A percentile compares a stretch with the other conserved stretches of the same genome.
Evolutionary conservation across 2,329 filamentous ascomycete genomes (phyloP).

Genomic region (Curvularia eragrostidis): DNA sequence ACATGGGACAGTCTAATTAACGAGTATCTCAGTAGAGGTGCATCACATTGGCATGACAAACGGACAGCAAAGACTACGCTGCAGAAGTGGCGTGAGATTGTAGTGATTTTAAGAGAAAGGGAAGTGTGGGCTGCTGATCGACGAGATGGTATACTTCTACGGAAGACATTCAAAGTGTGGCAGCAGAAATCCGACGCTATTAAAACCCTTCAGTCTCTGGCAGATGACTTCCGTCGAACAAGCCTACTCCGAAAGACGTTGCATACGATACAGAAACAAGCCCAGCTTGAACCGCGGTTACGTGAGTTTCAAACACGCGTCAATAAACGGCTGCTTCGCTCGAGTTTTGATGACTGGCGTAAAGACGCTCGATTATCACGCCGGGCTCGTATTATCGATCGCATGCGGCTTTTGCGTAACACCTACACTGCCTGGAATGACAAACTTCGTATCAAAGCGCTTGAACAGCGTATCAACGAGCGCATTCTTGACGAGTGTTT

Average conservation of each 20-base stretch:
- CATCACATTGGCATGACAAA: slow-evolving; percentile 42
- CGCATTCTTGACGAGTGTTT: slow-evolving; percentile 62
- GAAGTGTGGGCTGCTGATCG: slow-evolving; percentile 32
- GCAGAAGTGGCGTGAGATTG: slow-evolving; percentile 37
- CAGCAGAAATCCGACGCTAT: slow-evolving; percentile 24
- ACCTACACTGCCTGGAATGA: slow-evolving; percentile 70
- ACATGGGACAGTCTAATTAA: slow-evolving; percentile 49
- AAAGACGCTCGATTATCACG: slow-evolving; percentile 50
- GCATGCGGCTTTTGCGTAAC: slow-evolving; percentile 61
- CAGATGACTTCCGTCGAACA: slow-evolving; percentile 43
- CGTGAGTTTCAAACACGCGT: slow-evolving; percentile 54
- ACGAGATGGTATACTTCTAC: slow-evolving; percentile 32
- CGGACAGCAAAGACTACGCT: slow-evolving; percentile 37
- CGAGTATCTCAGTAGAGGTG: slow-evolving; percentile 45
- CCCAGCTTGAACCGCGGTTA: slow-evolving; percentile 53
- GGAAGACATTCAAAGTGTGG: slow-evolving; percentile 36
- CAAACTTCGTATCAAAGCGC: slow-evolving; percentile 60
- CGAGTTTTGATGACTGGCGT: slow-evolving; percentile 59
- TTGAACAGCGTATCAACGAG: slow-evolving; percentile 62
- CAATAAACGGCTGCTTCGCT: slow-evolving; percentile 55
- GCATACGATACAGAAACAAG: slow-evolving; percentile 45
- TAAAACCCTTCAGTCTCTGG: slow-evolving; percentile 44
- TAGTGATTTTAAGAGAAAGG: slow-evolving; percentile 35
- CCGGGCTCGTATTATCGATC: slow-evolving; percentile 60
- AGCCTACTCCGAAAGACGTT: slow-evolving; percentile 34